Conservation (phyloP, 1,284 basidiomycete species). For the Fomitopsis palustris region DNA sequence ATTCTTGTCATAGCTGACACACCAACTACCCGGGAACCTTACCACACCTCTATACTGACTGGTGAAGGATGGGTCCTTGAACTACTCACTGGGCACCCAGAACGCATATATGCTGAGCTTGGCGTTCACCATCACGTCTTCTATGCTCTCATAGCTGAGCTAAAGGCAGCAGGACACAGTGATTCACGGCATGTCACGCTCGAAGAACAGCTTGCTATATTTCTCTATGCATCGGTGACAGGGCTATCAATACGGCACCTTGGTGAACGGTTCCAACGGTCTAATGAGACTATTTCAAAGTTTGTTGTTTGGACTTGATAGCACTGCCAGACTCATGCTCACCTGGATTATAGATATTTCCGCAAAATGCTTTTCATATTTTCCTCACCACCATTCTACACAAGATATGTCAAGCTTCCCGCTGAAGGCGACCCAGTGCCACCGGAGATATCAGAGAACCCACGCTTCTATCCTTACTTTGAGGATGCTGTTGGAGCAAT, state of each 20-base stretch:
- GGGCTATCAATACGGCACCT: constrained; percentile 4
- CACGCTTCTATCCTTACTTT: constrained; percentile 36
- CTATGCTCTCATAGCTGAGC: background rate
- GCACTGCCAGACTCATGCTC: background rate
- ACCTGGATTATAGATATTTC: constrained; percentile 12
- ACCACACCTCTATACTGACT: constrained; percentile 4
- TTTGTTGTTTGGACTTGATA: background rate
- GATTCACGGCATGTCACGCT: constrained; percentile 1
- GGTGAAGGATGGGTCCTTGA: constrained; percentile 4
- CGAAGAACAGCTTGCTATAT: constrained; percentile 5
- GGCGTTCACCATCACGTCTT: constrained; percentile 4
- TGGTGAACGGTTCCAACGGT: constrained; percentile 11
- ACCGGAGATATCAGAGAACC: constrained; percentile 14
- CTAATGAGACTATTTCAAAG: constrained; percentile 15
- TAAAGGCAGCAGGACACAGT: background rate
- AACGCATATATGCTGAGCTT: background rate
- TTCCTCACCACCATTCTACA: constrained; percentile 10
- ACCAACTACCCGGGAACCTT: background rate
- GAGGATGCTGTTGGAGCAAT: constrained; percentile 34
- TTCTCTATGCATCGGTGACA: background rate
- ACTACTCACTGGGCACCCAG: constrained; percentile 1
- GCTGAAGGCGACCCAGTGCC: no score
- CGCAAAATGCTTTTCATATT: constrained; percentile 6
- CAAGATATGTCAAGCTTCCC: constrained; percentile 25
- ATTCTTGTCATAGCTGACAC: no score